Evolutionary conservation across 805 yeast genomes (phyloP).

Genomic region (Debaryomyces castellii): DNA sequence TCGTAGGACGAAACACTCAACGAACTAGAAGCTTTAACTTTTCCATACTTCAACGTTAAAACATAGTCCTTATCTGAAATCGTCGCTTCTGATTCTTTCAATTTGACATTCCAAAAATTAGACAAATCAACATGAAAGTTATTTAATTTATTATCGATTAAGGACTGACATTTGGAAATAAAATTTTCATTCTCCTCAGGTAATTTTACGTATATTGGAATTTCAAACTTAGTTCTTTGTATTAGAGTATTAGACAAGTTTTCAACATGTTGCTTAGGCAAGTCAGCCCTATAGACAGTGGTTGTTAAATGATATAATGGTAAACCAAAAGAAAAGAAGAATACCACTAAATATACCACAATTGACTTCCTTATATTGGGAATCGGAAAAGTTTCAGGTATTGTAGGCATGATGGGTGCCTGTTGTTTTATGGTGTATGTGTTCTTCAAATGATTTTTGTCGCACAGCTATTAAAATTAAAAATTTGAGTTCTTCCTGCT

Average conservation of each 20-base stretch:
- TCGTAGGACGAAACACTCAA: constrained; percentile 36
- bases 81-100: constrained; percentile 9
- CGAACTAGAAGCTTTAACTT: constrained; percentile 5
- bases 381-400: background rate
- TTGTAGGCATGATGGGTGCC: background rate
- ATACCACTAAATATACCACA: constrained; percentile 11
- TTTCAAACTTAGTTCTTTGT: constrained; percentile 22
- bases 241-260: constrained; percentile 24
- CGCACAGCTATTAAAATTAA: constrained; percentile 1
- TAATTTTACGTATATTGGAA: constrained; percentile 46
- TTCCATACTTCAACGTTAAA: constrained; percentile 26
- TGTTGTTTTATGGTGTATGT: background rate
- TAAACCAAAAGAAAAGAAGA: constrained; percentile 38
- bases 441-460: background rate
- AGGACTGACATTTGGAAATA: constrained; percentile 31
- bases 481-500: background rate
- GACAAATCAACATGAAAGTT: constrained; percentile 19
- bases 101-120: constrained; percentile 29
- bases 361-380: constrained; percentile 10
- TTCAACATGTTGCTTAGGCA: constrained; percentile 49
- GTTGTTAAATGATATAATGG: constrained; percentile 67
- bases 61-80: constrained; percentile 31
- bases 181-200: constrained; percentile 28
- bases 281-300: constrained; percentile 57
- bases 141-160: constrained; percentile 30